These are phyloP conservation scores for Lepidium aucheri DNA, from an alignment of 345 rosid species.

Conservation along the genomic window DNA sequence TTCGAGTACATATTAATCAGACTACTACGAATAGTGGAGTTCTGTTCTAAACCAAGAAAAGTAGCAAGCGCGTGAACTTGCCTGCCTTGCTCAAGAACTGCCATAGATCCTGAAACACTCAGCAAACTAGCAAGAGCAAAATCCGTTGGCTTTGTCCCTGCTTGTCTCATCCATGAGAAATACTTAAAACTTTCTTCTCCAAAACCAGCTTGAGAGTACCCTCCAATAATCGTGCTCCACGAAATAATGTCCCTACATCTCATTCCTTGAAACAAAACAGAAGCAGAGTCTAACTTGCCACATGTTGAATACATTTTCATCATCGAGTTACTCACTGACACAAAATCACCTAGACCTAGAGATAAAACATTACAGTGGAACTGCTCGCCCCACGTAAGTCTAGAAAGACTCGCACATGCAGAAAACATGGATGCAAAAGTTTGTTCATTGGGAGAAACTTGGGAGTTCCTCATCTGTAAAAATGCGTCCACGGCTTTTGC, in stretches of 20 bases:
- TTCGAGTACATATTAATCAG: constrained; percentile 84
- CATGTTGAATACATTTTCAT: constrained; percentile 73
- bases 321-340: constrained; percentile 57
- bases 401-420: constrained; percentile 53
- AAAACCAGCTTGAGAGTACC: constrained; percentile 60
- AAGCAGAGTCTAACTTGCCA: constrained; percentile 45
- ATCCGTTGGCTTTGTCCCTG: constrained; percentile 65
- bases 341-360: constrained; percentile 38
- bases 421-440: constrained; percentile 66
- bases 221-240: constrained; percentile 80
- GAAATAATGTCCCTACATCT: constrained; percentile 56
- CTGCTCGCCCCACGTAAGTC: constrained; percentile 72
- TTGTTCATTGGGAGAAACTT: constrained; percentile 55
- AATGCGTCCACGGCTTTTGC: constrained; percentile 53
- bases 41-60: constrained; percentile 49
- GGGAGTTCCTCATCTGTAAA: constrained; percentile 42
- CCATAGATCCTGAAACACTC: constrained; percentile 75
- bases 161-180: constrained; percentile 72
- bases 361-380: constrained; percentile 55
- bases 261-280: constrained; percentile 49
- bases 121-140: constrained; percentile 70
- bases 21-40: constrained; percentile 44
- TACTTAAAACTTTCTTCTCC: constrained; percentile 61
- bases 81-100: constrained; percentile 71
- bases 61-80: constrained; percentile 66